Base-by-base conservation (phyloP, 73 alveolate species). In the Paramecium biaurelia region DNA sequence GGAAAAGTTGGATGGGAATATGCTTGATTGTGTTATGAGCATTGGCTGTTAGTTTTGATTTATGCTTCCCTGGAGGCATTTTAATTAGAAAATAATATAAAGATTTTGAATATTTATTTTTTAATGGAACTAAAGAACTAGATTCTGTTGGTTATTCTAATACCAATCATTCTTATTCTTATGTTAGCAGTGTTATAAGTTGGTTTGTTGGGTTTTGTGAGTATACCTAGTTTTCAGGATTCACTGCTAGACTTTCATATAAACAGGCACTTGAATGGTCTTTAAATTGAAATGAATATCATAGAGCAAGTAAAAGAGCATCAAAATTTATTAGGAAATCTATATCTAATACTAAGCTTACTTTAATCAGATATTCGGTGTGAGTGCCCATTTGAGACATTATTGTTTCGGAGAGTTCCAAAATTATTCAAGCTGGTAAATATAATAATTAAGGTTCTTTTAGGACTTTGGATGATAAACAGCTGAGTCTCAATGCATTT, bases 351-450 rank as follows among this genome's bases (percentile, higher is more conserved):
- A 79, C 49, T 79, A 79, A 23, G 90, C 90, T n/a, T 79, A 79
- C 90, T 79, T 79, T 24, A 79, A 79, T 79, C 7, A 79, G 74
- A 79, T 79, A 10, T 79, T 79, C 26, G 90, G 90, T 20, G 90
- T 79, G 49, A 43, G 76, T 79, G 90, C 90, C 9, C 90, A 79
- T 79, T 79, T 79, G 57, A 79, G 90, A 23, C 43, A 24, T 34
- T 79, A 79, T 79, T 79, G 90, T 79, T 79, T 79, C 43, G 90
- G 90, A 8, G 90, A 79, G 74, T 79, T 79, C 28, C 47, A 79
- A 42, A 79, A 79, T 45, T 79, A 79, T 23, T 79, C 90, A 47
- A 79, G 56, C 43, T 79, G 90, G 90, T 79, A 43, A 38, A 4
- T 7, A 38, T 37, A 3, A 15, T 14, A 79, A 21, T 10, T 34